A percentile compares a stretch with the other conserved stretches of the same genome.
Evolutionary conservation across 345 rosid species (phyloP).

Genomic region (Brassica cretica): DNA sequence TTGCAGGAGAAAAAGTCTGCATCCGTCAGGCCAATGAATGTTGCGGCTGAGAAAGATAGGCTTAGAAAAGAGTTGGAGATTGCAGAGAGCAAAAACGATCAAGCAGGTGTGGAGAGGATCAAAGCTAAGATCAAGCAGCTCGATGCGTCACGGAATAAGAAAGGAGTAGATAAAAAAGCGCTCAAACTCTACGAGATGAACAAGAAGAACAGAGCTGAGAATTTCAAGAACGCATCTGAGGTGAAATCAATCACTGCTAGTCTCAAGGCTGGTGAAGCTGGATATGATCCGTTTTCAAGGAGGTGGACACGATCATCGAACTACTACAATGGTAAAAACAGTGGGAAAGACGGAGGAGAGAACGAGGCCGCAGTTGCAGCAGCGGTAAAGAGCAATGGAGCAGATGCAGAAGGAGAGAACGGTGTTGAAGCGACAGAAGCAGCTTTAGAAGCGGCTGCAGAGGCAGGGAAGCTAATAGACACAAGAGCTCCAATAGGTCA

Average conservation of each 20-base stretch:
- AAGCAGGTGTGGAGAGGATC: slow-evolving; percentile 73
- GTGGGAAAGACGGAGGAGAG: slow-evolving; percentile 35
- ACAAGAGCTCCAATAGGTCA: slow-evolving; percentile 86
- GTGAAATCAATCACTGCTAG: slow-evolving; percentile 52
- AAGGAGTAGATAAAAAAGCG: slow-evolving; percentile 73
- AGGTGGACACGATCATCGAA: slow-evolving; percentile 97
- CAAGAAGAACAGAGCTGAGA: slow-evolving; percentile 88
- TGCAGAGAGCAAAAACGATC: slow-evolving; percentile 72
- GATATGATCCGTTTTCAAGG: slow-evolving; percentile 98
- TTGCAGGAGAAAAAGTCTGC: slow-evolving; percentile 94
- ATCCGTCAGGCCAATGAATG: slow-evolving; percentile 78
- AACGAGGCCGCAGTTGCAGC: slow-evolving; percentile 33
- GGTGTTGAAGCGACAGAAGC: slow-evolving; percentile 55
- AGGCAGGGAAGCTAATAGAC: slow-evolving; percentile 90
- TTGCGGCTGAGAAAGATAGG: slow-evolving; percentile 96
- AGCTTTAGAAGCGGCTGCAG: slow-evolving; percentile 95
- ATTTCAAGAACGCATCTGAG: slow-evolving; percentile 90
- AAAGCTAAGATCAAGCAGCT: slow-evolving; percentile 69
- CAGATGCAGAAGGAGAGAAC: background rate
- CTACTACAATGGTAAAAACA: slow-evolving; percentile 66
- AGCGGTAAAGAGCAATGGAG: slow-evolving; percentile 37
- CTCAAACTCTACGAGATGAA: slow-evolving; percentile 93
- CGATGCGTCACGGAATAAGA: slow-evolving; percentile 70
- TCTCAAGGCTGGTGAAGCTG: slow-evolving; percentile 96
- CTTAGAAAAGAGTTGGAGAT: slow-evolving; percentile 80